A percentile compares a stretch with the other conserved stretches of the same genome.
phyloP scores from a whole-genome alignment of 257 asterid species.

The Lithospermum erythrorhizon region DNA sequence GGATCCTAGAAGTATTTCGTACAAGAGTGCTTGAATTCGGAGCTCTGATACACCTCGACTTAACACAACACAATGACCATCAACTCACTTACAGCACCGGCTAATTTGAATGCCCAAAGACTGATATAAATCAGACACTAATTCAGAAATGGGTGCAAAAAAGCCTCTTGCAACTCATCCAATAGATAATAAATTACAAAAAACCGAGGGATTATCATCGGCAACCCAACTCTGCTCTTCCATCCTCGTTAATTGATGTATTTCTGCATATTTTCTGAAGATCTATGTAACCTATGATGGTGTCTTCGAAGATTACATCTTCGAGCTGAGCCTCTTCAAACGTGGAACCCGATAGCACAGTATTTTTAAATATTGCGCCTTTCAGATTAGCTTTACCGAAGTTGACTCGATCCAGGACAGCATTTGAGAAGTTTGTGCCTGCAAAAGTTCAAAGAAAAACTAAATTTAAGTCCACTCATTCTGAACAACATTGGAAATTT shows the following conservation, averaged over 20 bases:
- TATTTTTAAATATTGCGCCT: constrained; percentile 77
- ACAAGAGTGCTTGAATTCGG: no score
- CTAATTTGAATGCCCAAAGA: no score
- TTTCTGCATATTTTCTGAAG: neutral
- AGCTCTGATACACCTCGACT: no score
- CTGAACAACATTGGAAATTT: neutral
- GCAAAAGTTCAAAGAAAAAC: constrained; percentile 9
- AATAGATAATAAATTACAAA: no score
- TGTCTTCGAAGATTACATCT: constrained; percentile 57
- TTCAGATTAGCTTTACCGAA: constrained; percentile 67
- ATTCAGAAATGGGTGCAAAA: no score
- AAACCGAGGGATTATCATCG: neutral
- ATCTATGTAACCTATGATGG: neutral
- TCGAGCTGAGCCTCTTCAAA: constrained; percentile 62
- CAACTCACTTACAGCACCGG: no score
- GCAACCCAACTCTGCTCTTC: neutral
- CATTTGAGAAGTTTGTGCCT: constrained; percentile 84
- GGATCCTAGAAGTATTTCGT: no score
- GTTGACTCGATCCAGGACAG: constrained; percentile 86
- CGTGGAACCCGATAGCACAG: constrained; percentile 86
- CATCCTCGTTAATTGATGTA: neutral
- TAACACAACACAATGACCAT: no score
- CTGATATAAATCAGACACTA: no score
- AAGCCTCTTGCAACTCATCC: no score
- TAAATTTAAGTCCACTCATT: neutral